Base-by-base conservation (phyloP, 768 basidiomycete species). In the Leccinum imitatum region DNA sequence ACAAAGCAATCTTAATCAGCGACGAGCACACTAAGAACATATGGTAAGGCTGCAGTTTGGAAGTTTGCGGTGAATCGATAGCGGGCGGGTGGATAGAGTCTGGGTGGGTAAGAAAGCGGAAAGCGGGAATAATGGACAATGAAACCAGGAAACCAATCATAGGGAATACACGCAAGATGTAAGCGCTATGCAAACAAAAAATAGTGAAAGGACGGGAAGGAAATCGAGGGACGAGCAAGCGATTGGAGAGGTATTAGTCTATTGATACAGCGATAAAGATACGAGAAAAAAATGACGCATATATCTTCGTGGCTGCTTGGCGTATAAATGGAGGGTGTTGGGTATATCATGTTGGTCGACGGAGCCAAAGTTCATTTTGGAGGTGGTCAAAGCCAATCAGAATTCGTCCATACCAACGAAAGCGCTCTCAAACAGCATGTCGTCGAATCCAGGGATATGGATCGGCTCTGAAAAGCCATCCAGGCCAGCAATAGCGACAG, bases 321-420 rank as follows among this genome's bases (percentile, higher is more conserved):
- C 37, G 13, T 41, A 37, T 21, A 21, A 21, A 21, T 21, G 21
- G 31, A 31, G 56, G 21, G 46, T 59, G 59, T 59, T 17, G 21
- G 41, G 39, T 33, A 23, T 59, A 23, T 46, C 55, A n/a, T 44
- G 17, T 59, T 54, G 44, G 19, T 37, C 2, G 27, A 27, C 33
- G 6, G 56, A 5, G 31, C 31, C n/a, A 2, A 27, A 27, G 23
- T 23, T 35, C 39, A 9, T 27, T 60, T 60, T 44, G 27, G 25
- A 9, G 9, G 10, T 7, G 31, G 3, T 15, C 25, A 19, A n/a
- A 15, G 2, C 3, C 17, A 13, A 35, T 64, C 57, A 66, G 21
- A 65, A 69, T 2, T 2, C 67, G 2, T 59, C 46, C 52, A 69
- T 58, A n/a, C 41, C 10, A 4, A 44, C 41, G 2, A 69, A 65